Conservation (phyloP, 805 yeast species). For the Lachancea kluyveri region DNA sequence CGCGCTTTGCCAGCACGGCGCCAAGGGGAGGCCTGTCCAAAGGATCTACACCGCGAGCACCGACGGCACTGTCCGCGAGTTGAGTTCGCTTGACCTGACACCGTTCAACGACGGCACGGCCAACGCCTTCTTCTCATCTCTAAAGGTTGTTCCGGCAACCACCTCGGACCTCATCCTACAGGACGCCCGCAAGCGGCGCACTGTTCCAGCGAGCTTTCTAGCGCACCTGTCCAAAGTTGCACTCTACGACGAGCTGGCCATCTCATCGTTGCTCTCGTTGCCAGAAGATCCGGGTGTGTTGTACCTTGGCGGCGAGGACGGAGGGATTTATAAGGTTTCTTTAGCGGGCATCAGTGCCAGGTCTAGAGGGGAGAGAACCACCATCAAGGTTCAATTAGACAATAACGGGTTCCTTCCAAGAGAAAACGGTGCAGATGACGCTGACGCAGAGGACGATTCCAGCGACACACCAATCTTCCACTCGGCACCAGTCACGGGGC, state of each 20-base stretch:
- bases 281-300: slow-evolving; percentile 17
- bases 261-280: slow-evolving; percentile 15
- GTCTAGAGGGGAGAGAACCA: slow-evolving; percentile 1
- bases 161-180: slow-evolving; percentile 11
- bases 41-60: slow-evolving; percentile 17
- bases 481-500: slow-evolving; percentile 16
- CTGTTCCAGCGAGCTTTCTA: slow-evolving; percentile 3
- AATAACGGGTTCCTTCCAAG: slow-evolving; percentile 23
- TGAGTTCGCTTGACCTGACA: slow-evolving; percentile 18
- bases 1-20: slow-evolving; percentile 15
- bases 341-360: slow-evolving; percentile 7
- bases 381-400: slow-evolving; percentile 6
- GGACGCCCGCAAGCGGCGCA: slow-evolving; percentile 1
- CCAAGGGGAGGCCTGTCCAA: slow-evolving; percentile 7
- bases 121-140: background rate
- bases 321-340: slow-evolving; percentile 22
- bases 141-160: slow-evolving; percentile 13
- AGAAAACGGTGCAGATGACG: background rate
- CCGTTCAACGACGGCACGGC: slow-evolving; percentile 12
- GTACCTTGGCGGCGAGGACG: slow-evolving; percentile 23
- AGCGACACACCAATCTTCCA: slow-evolving; percentile 13
- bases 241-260: slow-evolving; percentile 14
- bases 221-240: slow-evolving; percentile 12
- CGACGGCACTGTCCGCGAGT: slow-evolving; percentile 16
- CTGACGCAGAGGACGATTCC: background rate